Base-by-base conservation (phyloP, 2,329 filamentous ascomycete genomes). In the Colletotrichum phormii region DNA sequence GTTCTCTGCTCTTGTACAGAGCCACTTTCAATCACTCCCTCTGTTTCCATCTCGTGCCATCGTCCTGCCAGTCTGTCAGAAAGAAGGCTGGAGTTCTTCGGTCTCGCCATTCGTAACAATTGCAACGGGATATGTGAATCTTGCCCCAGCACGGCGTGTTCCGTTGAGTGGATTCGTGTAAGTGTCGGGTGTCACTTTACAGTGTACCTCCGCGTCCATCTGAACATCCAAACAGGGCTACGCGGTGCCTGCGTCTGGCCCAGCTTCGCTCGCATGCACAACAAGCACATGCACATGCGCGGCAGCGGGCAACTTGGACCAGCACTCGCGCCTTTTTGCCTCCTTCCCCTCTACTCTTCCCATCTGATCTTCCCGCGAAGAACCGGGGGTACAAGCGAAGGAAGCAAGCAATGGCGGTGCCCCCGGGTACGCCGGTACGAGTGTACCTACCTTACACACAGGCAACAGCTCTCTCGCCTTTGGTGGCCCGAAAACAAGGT, bases 311-410 rank as follows among this genome's bases (percentile, higher is more conserved):
- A 58, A n/a, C 31, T 29, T 33, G 31, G 13, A 31, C 9, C 3
- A 13, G 3, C 15, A 49, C 59, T 46, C 18, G 9, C 60, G 51
- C 60, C 60, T 24, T 22, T 22, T n/a, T n/a, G 24, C 15, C 31
- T 15, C 49, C 22, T 61, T 58, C 13, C 49, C 24, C 42, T 46
- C 42, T 9, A 42, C 35, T 13, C 35, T 42, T 42, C 55, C 49
- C 68, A 49, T 71, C 68, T 57, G 68, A 71, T 71, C 24, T 71
- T 12, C 5, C 6, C 9, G 7, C 6, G 22, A 9, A 13, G 3
- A 46, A 46, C 18, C 22, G 11, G 15, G 35, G 13, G 15, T n/a
- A 53, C 15, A 13, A 46, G 62, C 13, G 42, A 42, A 9, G 49
- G 24, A 58, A 37, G 57, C 42, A 42, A 42, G 35, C 35, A 15